Evolutionary conservation across 2,329 filamentous ascomycete species (phyloP).

Genomic region (Spiromastix sp.): DNA sequence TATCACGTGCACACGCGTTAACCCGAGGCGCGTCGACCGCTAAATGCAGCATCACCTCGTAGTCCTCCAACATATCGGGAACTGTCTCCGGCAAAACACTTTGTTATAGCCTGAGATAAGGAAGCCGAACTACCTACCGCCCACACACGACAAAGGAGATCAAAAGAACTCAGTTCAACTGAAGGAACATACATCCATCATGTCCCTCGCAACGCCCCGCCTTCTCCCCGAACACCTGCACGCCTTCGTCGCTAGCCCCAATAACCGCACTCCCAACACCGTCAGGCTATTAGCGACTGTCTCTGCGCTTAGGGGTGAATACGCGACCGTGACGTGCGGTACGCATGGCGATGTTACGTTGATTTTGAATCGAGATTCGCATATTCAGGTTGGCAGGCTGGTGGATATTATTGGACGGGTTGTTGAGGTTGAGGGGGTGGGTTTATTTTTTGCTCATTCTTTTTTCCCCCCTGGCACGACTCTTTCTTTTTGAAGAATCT

Average conservation of each 20-base stretch:
- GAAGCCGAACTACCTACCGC: too few species aligned
- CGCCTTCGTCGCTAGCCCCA: slow-evolving; percentile 41
- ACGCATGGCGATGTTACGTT: slow-evolving; percentile 59
- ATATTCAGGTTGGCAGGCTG: slow-evolving; percentile 34
- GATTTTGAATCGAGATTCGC: slow-evolving; percentile 52
- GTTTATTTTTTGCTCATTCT: slow-evolving; percentile 5
- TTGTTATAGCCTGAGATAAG: too few species aligned
- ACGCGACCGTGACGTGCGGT: slow-evolving; percentile 67
- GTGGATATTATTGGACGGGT: slow-evolving; percentile 40
- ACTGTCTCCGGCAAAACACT: too few species aligned
- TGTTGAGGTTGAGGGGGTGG: slow-evolving; percentile 29
- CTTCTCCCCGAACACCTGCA: slow-evolving; percentile 72
- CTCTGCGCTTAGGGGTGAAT: slow-evolving; percentile 67
- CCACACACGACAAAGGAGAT: too few species aligned
- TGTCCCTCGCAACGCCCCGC: slow-evolving; percentile 70
- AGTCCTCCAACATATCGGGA: too few species aligned
- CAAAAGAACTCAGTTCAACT: too few species aligned
- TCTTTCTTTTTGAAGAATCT: too few species aligned
- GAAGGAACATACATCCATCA: slow-evolving; percentile 23
- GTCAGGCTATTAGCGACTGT: slow-evolving; percentile 84
- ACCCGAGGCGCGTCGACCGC: too few species aligned
- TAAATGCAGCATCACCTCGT: too few species aligned
- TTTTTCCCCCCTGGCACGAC: too few species aligned
- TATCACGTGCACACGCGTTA: too few species aligned
- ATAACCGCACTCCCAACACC: slow-evolving; percentile 42